Base-by-base conservation (phyloP, 163 green algal genomes). In the Scenedesmus sp. region DNA sequence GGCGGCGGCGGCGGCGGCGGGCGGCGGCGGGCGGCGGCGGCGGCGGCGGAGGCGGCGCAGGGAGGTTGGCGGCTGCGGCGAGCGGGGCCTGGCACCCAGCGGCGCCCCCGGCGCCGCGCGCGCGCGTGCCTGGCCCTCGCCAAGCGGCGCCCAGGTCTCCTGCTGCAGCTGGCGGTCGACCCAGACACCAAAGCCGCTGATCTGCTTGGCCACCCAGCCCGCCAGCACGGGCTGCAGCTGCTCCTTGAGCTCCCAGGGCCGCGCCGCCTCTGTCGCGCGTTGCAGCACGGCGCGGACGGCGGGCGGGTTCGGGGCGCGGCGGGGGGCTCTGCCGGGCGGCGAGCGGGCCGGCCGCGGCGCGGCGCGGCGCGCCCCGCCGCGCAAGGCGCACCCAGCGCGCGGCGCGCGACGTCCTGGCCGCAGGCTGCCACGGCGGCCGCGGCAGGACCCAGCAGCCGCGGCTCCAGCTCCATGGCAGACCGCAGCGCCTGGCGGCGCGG, bases 211-310 rank as follows among this genome's bases (percentile, higher is more conserved):
- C 39, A 83, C 56, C 75, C 75, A 83, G 7, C 22, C 44, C 7
- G 64, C 54, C 54, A 83, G 45, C 42, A 77, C 64, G 0, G 75
- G 75, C 75, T 77, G 75, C 45, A 83, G 54, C 56, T 77, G 75
- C 22, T 54, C 39, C 4, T 53, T 54, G 0, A 51, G n/a, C 44
- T 76, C 56, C 75, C 75, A 83, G 13, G 29, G 24, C 28, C 6
- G 36, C 2, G 57, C 44, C 10, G 70, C 53, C 44, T 28, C 57
- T 70, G 70, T n/a, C n/a, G n/a, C n/a, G n/a, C n/a, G n/a, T 15
- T 22, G 45, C 15, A 4, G 26, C 4, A 24, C 42, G 28, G 29
- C 11, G 18, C n/a, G 20, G 42, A 26, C 26, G 28, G 26, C n/a
- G 60, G 3, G 34, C 24, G 50, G 50, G 20, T 22, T 13, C 54